These are phyloP conservation scores for Carex myosuroides DNA, from an alignment of 176 grass and related monocot species.

Conservation along the genomic window DNA sequence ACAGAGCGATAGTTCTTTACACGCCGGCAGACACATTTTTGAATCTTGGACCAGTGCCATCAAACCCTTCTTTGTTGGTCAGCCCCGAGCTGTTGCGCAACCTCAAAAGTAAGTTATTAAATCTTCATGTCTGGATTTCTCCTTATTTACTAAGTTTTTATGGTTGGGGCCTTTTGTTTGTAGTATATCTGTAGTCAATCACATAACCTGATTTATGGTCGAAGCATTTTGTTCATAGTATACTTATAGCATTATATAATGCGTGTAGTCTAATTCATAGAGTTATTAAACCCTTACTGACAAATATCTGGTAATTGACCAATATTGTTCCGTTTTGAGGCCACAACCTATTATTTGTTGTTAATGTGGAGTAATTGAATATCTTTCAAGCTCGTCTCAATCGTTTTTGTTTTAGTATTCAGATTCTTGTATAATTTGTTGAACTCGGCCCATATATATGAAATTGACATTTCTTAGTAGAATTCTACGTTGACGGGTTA, in stretches of 20 bases:
- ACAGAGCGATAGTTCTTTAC: constrained; percentile 73
- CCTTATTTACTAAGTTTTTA: not conserved
- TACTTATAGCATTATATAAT: not conserved
- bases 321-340: not conserved
- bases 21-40: constrained; percentile 32
- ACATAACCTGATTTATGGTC: too few species aligned
- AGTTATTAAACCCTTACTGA: not conserved
- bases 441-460: not conserved
- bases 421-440: not conserved
- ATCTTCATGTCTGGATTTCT: not conserved
- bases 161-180: not conserved
- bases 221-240: too few species aligned
- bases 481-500: not conserved
- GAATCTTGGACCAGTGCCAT: constrained; percentile 15
- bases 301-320: not conserved
- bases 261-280: constrained; percentile 5
- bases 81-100: constrained; percentile 57
- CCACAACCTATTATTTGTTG: not conserved
- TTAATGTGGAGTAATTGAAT: not conserved
- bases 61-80: constrained; percentile 58
- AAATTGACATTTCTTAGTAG: not conserved
- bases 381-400: not conserved
- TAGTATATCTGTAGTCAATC: not conserved
- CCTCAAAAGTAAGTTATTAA: constrained; percentile 74
- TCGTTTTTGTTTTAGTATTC: not conserved